A percentile compares a stretch with the other conserved stretches of the same genome.
phyloP scores from a whole-genome alignment of 2,329 filamentous ascomycete species.

The Xylaria sp. region DNA sequence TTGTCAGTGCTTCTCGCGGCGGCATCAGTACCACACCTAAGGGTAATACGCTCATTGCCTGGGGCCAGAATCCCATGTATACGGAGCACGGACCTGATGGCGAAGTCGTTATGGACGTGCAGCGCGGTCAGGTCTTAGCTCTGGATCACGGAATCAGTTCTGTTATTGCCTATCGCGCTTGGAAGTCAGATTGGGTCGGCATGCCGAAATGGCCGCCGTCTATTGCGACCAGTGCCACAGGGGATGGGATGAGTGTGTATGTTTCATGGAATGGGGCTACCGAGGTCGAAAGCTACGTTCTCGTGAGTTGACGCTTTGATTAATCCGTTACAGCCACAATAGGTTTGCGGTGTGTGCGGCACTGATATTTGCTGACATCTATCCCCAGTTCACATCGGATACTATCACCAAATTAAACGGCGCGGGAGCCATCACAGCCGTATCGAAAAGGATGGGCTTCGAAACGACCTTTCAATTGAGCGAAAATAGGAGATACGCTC shows the following conservation, averaged over 20 bases:
- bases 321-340: not conserved
- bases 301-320: slow-evolving; percentile 10
- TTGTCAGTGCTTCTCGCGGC: slow-evolving; percentile 29
- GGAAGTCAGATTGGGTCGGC: slow-evolving; percentile 32
- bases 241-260: slow-evolving; percentile 9
- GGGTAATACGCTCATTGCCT: slow-evolving; percentile 32
- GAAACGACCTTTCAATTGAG: slow-evolving; percentile 30
- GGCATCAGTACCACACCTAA: slow-evolving; percentile 20
- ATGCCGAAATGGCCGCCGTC: slow-evolving; percentile 28
- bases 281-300: slow-evolving; percentile 24
- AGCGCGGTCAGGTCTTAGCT: slow-evolving; percentile 32
- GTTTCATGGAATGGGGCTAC: slow-evolving; percentile 35
- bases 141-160: slow-evolving; percentile 30
- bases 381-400: slow-evolving; percentile 21
- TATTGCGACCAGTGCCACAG: slow-evolving; percentile 12
- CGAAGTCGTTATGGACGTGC: slow-evolving; percentile 35
- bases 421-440: slow-evolving; percentile 4
- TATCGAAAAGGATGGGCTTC: slow-evolving; percentile 28
- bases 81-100: slow-evolving; percentile 31
- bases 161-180: slow-evolving; percentile 34
- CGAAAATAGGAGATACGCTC: slow-evolving; percentile 16
- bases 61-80: slow-evolving; percentile 38
- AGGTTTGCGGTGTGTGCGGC: not conserved
- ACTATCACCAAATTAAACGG: slow-evolving; percentile 24
- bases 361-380: not conserved